Conservation (phyloP, 2,329 filamentous ascomycete genomes). For the Allantophomopsis cytisporea region DNA sequence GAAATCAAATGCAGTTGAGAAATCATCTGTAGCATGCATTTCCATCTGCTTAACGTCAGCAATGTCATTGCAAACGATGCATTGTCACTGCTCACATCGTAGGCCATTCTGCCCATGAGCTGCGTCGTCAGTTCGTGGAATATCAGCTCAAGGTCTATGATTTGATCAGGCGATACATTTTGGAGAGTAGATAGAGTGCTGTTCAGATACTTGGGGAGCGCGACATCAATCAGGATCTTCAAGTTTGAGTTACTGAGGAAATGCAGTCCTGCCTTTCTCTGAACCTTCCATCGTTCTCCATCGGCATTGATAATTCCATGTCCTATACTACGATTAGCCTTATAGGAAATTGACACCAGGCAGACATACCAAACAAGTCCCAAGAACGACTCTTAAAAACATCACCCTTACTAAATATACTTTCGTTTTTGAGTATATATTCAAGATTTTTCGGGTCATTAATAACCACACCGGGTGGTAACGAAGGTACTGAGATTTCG, state of each 20-base stretch:
- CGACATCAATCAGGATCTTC: constrained; percentile 39
- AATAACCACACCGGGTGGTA: constrained; percentile 50
- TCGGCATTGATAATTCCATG: constrained; percentile 56
- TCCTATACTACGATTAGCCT: constrained; percentile 19
- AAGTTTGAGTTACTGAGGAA: constrained; percentile 47
- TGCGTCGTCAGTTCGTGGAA: constrained; percentile 52
- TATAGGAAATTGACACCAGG: background rate
- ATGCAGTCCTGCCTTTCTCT: constrained; percentile 44
- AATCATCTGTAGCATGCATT: constrained; percentile 46
- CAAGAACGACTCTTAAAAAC: constrained; percentile 46
- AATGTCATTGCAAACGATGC: background rate
- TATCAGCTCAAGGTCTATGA: constrained; percentile 42
- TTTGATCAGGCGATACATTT: constrained; percentile 9
- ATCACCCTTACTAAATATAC: constrained; percentile 44
- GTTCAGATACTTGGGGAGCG: constrained; percentile 38
- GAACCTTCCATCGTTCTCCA: constrained; percentile 46
- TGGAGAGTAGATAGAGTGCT: constrained; percentile 26
- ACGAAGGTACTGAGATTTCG: constrained; percentile 45
- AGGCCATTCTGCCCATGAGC: constrained; percentile 55
- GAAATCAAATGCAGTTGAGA: constrained; percentile 46
- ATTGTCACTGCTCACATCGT: constrained; percentile 28
- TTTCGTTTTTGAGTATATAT: constrained; percentile 46
- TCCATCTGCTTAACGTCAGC: constrained; percentile 34
- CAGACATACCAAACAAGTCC: constrained; percentile 41
- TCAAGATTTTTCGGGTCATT: constrained; percentile 48